These are phyloP conservation scores for Argentina anserina DNA, from an alignment of 306 rosid species.

Conservation along the genomic window DNA sequence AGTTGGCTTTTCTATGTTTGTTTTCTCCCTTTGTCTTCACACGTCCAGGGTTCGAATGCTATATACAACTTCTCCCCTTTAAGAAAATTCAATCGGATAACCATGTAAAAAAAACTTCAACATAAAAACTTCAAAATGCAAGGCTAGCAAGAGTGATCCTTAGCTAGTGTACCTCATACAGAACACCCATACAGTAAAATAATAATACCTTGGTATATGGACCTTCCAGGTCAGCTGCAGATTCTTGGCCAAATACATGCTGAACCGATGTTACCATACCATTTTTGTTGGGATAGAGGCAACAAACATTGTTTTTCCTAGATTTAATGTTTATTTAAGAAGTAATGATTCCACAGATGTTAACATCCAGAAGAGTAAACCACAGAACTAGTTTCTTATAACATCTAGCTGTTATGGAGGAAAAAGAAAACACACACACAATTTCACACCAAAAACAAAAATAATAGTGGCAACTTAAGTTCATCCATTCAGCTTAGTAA, in stretches of 20 bases:
- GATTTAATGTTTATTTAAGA: constrained; percentile 13
- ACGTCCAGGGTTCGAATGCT: too few species aligned
- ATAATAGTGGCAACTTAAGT: neutral
- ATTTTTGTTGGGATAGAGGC: constrained; percentile 90
- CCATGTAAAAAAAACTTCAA: neutral
- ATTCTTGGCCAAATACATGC: constrained; percentile 58
- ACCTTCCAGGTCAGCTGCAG: constrained; percentile 27
- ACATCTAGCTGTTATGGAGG: constrained; percentile 5
- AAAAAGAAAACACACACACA: neutral
- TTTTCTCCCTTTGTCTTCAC: too few species aligned
- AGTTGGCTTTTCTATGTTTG: too few species aligned
- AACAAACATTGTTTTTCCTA: constrained; percentile 79
- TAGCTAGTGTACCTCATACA: neutral
- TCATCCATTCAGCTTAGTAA: neutral
- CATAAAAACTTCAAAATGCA: neutral
- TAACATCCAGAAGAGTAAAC: constrained; percentile 5
- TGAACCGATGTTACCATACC: constrained; percentile 53
- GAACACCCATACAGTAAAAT: neutral
- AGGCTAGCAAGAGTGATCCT: neutral
- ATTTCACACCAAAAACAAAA: neutral
- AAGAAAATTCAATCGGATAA: neutral
- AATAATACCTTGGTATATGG: constrained; percentile 41
- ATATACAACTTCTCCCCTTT: too few species aligned
- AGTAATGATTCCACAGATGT: constrained; percentile 12
- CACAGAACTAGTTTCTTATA: neutral